Evolutionary conservation across 2,329 filamentous ascomycete species (phyloP).

Genomic region (Aspergillus thermomutatus): DNA sequence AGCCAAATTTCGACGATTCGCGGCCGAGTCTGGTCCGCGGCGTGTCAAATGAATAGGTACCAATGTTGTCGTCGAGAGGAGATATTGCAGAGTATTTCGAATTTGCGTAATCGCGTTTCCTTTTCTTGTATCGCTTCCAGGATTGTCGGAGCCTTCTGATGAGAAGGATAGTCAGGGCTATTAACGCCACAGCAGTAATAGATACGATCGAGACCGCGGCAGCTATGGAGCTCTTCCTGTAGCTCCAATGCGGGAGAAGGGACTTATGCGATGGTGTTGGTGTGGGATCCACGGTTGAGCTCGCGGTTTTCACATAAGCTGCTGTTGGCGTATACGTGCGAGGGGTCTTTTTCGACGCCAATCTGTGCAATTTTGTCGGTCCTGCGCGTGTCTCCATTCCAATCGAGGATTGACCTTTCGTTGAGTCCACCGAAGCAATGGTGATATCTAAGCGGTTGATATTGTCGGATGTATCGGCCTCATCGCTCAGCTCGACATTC

Average conservation of each 20-base stretch:
- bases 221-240: conserved; percentile 24
- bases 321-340: not conserved
- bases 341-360: not conserved
- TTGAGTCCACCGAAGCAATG: not conserved
- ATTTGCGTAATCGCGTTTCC: conserved; percentile 9
- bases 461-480: not conserved
- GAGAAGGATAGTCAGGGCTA: conserved; percentile 20
- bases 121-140: conserved; percentile 14
- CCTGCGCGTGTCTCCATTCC: not conserved
- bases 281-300: not conserved
- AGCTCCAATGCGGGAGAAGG: conserved; percentile 15
- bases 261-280: conserved; percentile 4
- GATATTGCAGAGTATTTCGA: conserved; percentile 18
- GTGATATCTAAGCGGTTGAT: not conserved
- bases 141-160: conserved; percentile 15
- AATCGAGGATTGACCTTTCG: not conserved
- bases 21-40: conserved; percentile 17
- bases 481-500: not conserved
- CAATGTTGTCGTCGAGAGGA: conserved; percentile 18
- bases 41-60: conserved; percentile 13
- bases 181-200: conserved; percentile 16
- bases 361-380: not conserved
- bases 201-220: conserved; percentile 23
- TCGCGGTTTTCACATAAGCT: not conserved
- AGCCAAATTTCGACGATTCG: conserved; percentile 28